Conservation (phyloP, 2,329 filamentous ascomycete species). For the Elsinoe arachidis region DNA sequence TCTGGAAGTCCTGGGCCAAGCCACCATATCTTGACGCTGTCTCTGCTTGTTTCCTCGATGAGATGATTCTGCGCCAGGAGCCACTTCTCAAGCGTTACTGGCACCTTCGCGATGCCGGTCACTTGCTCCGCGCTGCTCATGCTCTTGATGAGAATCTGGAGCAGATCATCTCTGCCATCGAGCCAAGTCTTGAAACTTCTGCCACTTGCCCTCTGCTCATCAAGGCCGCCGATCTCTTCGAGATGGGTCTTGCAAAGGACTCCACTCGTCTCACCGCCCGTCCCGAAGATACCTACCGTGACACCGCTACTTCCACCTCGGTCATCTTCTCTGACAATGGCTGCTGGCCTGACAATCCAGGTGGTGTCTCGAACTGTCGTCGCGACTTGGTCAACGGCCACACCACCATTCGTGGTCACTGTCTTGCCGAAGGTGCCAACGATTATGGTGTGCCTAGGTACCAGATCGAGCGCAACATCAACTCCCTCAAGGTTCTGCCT, state of each 20-base stretch:
- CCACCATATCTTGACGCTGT: conserved; percentile 16
- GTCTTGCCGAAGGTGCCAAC: conserved; percentile 47
- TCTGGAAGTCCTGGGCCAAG: conserved; percentile 17
- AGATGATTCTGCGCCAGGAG: conserved; percentile 22
- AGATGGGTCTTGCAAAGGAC: conserved; percentile 37
- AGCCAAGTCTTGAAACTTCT: conserved; percentile 17
- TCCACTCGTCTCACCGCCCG: conserved; percentile 34
- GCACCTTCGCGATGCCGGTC: conserved; percentile 39
- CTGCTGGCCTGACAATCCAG: conserved; percentile 46
- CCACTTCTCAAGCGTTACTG: conserved; percentile 38
- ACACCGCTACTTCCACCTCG: conserved; percentile 41
- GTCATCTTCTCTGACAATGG: conserved; percentile 46
- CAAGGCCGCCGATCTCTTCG: conserved; percentile 33
- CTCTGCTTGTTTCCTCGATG: conserved; percentile 17
- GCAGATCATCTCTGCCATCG: conserved; percentile 16
- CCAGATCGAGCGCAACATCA: conserved; percentile 48
- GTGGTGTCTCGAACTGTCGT: conserved; percentile 48
- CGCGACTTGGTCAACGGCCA: conserved; percentile 48
- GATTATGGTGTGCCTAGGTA: conserved; percentile 48
- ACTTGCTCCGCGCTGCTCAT: conserved; percentile 29
- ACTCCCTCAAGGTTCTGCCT: conserved; percentile 46
- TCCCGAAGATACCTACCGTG: conserved; percentile 33
- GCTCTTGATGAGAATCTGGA: conserved; percentile 16
- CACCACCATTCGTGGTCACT: conserved; percentile 46
- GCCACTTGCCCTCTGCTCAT: conserved; percentile 27